phyloP scores from a whole-genome alignment of 495 filamentous ascomycete genomes.

The Daldinia vernicosa region DNA sequence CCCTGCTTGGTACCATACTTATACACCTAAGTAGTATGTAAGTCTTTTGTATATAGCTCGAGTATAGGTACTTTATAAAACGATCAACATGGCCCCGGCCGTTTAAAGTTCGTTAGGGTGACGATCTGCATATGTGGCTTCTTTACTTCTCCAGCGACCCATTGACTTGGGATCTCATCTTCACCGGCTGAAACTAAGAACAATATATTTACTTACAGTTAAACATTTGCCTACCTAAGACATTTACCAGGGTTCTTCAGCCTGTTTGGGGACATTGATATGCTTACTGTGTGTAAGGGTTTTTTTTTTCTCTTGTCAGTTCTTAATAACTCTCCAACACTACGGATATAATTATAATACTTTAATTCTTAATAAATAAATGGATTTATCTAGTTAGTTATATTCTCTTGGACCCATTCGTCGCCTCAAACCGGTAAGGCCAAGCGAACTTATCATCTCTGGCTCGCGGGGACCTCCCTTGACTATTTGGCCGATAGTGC shows the following conservation, averaged over 20 bases:
- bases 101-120: constrained; percentile 31
- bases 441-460: constrained; percentile 20
- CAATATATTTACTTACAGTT: neutral
- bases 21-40: neutral
- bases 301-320: neutral
- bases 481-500: constrained; percentile 3
- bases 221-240: too few relatives aligned
- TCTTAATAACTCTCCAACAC: neutral
- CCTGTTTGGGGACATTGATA: neutral
- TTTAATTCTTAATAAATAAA: too few relatives aligned
- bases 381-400: neutral
- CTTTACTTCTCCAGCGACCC: constrained; percentile 18
- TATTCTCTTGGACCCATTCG: neutral
- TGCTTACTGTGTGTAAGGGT: neutral
- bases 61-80: constrained; percentile 13
- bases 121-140: constrained; percentile 34
- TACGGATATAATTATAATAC: too few relatives aligned
- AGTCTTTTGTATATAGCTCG: constrained; percentile 4
- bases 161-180: constrained; percentile 30
- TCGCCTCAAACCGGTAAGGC: constrained; percentile 35
- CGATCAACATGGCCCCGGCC: constrained; percentile 17
- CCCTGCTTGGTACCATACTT: neutral
- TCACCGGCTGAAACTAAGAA: constrained; percentile 26
- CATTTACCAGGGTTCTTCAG: neutral
- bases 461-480: constrained; percentile 8